Evolutionary conservation across 225 moss, liverwort and hornwort genomes (phyloP).

Genomic region (Antitrichia curtipendula): DNA sequence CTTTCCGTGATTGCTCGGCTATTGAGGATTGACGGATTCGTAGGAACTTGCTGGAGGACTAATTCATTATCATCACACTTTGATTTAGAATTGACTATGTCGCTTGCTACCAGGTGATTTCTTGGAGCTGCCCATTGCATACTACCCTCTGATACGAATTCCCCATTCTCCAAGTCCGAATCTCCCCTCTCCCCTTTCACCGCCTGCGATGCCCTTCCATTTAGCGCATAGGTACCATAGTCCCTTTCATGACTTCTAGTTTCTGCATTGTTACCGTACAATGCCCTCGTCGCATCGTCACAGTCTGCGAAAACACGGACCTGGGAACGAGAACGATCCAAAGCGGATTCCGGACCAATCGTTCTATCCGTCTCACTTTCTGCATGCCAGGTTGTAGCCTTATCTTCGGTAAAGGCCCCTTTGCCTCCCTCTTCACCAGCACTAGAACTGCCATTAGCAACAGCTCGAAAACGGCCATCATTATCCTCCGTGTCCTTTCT

Average conservation of each 20-base stretch:
- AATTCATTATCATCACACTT: neutral
- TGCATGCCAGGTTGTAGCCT: slow-evolving; percentile 6
- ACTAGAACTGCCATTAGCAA: slow-evolving; percentile 11
- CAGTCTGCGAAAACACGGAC: slow-evolving; percentile 6
- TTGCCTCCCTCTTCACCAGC: slow-evolving; percentile 21
- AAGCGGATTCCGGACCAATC: neutral
- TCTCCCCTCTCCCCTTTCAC: slow-evolving; percentile 11
- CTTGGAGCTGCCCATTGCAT: slow-evolving; percentile 10
- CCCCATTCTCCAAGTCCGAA: slow-evolving; percentile 32
- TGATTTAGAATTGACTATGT: neutral
- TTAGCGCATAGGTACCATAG: neutral
- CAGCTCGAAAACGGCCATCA: slow-evolving; percentile 10
- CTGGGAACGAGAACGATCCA: slow-evolving; percentile 12
- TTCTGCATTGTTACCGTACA: slow-evolving; percentile 5
- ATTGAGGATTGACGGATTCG: neutral
- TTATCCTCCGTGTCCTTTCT: slow-evolving; percentile 22
- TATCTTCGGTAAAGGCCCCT: neutral
- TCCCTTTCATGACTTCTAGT: slow-evolving; percentile 11
- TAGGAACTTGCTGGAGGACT: neutral
- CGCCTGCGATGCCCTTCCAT: slow-evolving; percentile 6
- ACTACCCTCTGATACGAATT: slow-evolving; percentile 24
- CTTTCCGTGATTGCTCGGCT: neutral
- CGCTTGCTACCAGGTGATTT: neutral
- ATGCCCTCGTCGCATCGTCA: slow-evolving; percentile 11
- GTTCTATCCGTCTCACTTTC: slow-evolving; percentile 12